A percentile compares a stretch with the other conserved stretches of the same genome.
Evolutionary conservation across 176 grass and related monocot genomes (phyloP).

Genomic region (Coix lacrymajobi): DNA sequence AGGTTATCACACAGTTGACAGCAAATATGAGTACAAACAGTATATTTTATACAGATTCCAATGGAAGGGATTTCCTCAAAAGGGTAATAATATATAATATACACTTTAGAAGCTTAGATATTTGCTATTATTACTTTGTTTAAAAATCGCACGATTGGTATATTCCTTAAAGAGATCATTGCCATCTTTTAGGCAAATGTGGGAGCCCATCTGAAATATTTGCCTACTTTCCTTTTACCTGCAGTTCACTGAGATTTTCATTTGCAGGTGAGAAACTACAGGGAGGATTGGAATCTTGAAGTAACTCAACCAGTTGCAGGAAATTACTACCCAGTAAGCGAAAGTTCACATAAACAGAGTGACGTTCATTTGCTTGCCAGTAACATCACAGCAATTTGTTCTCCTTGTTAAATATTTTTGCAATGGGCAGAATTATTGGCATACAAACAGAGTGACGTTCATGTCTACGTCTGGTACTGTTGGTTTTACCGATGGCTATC

Average conservation of each 20-base stretch:
- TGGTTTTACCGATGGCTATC: no score
- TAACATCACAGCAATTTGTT: neutral
- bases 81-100: slow-evolving; percentile 41
- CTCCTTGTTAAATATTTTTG: neutral
- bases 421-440: neutral
- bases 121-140: neutral
- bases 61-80: slow-evolving; percentile 90
- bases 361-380: neutral
- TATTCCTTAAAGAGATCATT: neutral
- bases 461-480: neutral
- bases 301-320: slow-evolving; percentile 80
- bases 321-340: slow-evolving; percentile 89
- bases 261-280: slow-evolving; percentile 74
- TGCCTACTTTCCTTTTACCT: slow-evolving; percentile 4
- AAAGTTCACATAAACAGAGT: neutral
- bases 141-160: neutral
- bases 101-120: neutral
- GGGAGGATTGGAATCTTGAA: slow-evolving; percentile 83
- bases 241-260: slow-evolving; percentile 19
- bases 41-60: slow-evolving; percentile 91
- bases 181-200: neutral
- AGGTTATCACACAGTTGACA: slow-evolving; percentile 65
- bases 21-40: slow-evolving; percentile 72
- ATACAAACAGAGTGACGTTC: no score
- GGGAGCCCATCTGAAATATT: neutral